Percentiles rank a stretch among this genome's conserved stretches.
These are phyloP conservation scores for Bocquillonia castaneifolia DNA, from an alignment of 441 rosid species.

Conservation along the genomic window DNA sequence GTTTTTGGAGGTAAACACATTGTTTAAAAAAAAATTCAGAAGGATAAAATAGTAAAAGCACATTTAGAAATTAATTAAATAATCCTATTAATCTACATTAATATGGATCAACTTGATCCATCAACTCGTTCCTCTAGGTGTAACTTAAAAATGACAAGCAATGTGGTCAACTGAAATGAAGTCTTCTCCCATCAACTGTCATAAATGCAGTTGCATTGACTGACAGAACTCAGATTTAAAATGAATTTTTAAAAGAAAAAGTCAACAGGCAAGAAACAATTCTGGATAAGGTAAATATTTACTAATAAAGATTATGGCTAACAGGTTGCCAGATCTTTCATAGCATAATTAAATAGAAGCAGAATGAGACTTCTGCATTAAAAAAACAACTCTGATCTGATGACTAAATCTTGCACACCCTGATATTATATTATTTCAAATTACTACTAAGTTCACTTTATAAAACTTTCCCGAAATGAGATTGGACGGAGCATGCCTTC, in stretches of 20 bases:
- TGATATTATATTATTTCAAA: background rate
- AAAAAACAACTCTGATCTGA: background rate
- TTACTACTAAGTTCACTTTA: background rate
- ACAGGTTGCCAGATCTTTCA: background rate
- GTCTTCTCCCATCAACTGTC: background rate
- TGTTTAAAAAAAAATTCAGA: too few species aligned
- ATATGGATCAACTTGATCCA: too few species aligned
- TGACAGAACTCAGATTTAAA: background rate
- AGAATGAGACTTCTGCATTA: slow-evolving; percentile 17
- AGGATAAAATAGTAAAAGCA: too few species aligned
- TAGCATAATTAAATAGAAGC: slow-evolving; percentile 3
- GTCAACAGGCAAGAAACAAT: slow-evolving; percentile 18
- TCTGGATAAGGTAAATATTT: slow-evolving; percentile 8
- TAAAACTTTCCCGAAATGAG: background rate
- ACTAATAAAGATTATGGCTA: slow-evolving; percentile 3
- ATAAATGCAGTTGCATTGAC: slow-evolving; percentile 1
- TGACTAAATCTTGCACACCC: background rate
- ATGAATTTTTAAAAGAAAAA: background rate
- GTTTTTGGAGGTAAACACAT: too few species aligned
- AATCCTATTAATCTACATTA: too few species aligned
- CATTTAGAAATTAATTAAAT: too few species aligned
- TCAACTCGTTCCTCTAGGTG: too few species aligned
- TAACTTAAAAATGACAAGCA: too few species aligned
- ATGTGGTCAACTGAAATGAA: background rate
- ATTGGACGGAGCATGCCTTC: slow-evolving; percentile 16